Evolutionary conservation across 306 rosid species (phyloP), one percentile per base, ranked within the genome.

Genomic region (Sophora flavescens): DNA sequence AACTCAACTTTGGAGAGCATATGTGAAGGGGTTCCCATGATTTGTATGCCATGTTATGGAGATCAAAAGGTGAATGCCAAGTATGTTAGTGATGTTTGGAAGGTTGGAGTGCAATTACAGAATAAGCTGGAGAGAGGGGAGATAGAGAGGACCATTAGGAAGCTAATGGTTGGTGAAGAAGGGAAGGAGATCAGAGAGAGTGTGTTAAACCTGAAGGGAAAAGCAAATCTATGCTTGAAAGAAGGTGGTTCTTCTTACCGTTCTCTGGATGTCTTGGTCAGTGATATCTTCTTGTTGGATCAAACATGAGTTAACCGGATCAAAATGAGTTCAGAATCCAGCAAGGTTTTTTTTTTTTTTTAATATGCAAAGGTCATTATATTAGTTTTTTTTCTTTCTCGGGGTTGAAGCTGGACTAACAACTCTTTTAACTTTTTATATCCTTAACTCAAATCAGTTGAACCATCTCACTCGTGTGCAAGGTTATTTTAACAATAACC

Each of bases 11-110:
- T 89, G 41, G 91, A 86, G 73, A 84, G 97, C 52, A 35, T 86
- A 10, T 82, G 78, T 7, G 87, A 83, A 77, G 91, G 94, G 50
- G 83, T 89, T 54, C 93, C 97, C 9, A 83, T 91, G 89, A 80
- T 87, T 47, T 91, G 92, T 41, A 78, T 60, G 63, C 91, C 90
- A 0, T 65, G 78, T 38, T 87, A 86, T 68, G 41, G 78, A 0
- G 93, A 88, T 72, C 92, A 91, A 66, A 73, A 16, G 36, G 91
- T 78, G 1, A 90, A 91, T 63, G 85, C 91, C 0, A 89, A 86
- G 75, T 84, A 84, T 71, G 81, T 85, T 4, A 75, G 84, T 38
- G 44, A 83, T 51, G 89, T 88, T 36, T 88, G 92, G 89, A 74
- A 75, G 77, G 45, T 85, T 73, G 93, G 93, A 1, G 15, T 88